Evolutionary conservation across 352 stramenopile genomes (phyloP), one percentile per base, ranked within the genome.

Genomic region (Pythium aristosporum): DNA sequence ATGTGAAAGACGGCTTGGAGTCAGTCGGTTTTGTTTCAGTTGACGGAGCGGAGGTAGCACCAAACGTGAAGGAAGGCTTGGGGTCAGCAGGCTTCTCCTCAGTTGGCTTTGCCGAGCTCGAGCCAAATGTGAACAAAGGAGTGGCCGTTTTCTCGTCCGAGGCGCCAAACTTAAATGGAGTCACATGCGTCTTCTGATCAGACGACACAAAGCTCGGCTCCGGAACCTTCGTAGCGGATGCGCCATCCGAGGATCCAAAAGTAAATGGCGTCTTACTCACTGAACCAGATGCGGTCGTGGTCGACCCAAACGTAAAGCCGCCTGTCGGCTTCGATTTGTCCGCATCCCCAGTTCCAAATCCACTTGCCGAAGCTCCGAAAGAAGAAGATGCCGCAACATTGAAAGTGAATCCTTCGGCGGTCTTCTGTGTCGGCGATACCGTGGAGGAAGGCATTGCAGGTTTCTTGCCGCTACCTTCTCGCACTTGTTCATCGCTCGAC

Each of bases 151-250:
- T 48, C 36, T 50, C 52, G 5, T 49, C 36, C 15, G 52, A 39
- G 6, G 37, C 15, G 23, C 51, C 51, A 57, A 57, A 57, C 18
- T 42, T 42, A 30, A 42, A 55, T 13, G 50, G 8, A n/a, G 39
- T 13, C 1, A 23, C 30, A 30, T 43, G 48, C 30, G 61, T 67
- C 46, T 63, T 62, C 44, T 68, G 53, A 36, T 60, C 48, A 57
- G 48, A 32, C 11, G 60, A 64, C 21, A 51, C 28, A 30, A 67
- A 70, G 32, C 57, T 70, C 32, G 67, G 57, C 25, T 58, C 43
- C 44, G 49, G 36, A 10, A 54, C 23, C 37, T 60, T 64, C 9
- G 52, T 13, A 10, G 63, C 32, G 9, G 62, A 30, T 28, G 49
- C 7, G 15, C 21, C 37, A 10, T 63, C 55, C 9, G 16, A 57